These are phyloP conservation scores for Plantago ovata DNA, from an alignment of 257 asterid species.

Conservation along the genomic window DNA sequence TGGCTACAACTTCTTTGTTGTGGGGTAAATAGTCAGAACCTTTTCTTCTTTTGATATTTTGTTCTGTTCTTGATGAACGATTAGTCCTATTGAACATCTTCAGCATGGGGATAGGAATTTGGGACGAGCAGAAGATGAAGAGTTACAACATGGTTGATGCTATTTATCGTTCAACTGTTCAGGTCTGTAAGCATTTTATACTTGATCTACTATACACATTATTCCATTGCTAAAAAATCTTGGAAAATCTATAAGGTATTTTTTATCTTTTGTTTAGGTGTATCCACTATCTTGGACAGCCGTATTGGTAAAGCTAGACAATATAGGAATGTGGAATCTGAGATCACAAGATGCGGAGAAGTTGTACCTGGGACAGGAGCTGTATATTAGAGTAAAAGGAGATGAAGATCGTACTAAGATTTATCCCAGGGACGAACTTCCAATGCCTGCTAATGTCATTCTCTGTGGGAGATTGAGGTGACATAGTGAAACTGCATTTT, in stretches of 20 bases:
- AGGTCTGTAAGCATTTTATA: slow-evolving; percentile 18
- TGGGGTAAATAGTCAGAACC: slow-evolving; percentile 20
- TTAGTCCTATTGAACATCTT: background rate
- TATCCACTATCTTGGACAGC: slow-evolving; percentile 38
- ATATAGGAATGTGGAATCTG: slow-evolving; percentile 36
- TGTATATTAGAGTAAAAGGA: slow-evolving; percentile 31
- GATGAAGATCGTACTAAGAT: slow-evolving; percentile 21
- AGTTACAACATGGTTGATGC: slow-evolving; percentile 34
- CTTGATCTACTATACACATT: background rate
- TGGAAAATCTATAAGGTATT: background rate
- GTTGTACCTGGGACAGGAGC: slow-evolving; percentile 32
- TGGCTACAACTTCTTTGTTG: slow-evolving; percentile 36
- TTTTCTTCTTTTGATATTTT: background rate
- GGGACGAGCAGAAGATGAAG: slow-evolving; percentile 16
- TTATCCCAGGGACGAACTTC: slow-evolving; percentile 33
- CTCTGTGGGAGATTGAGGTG: slow-evolving; percentile 22
- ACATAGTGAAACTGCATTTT: too few relatives aligned
- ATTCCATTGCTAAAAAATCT: too few relatives aligned
- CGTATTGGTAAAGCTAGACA: slow-evolving; percentile 27
- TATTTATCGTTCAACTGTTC: slow-evolving; percentile 32
- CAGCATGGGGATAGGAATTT: slow-evolving; percentile 25
- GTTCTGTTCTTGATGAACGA: background rate
- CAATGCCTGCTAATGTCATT: slow-evolving; percentile 20
- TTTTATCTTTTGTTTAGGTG: slow-evolving; percentile 15
- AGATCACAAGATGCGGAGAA: slow-evolving; percentile 34